Percentiles rank a stretch among this genome's conserved stretches.
phyloP scores from a whole-genome alignment of 78 protist species.

The Parvularia atlantis region DNA sequence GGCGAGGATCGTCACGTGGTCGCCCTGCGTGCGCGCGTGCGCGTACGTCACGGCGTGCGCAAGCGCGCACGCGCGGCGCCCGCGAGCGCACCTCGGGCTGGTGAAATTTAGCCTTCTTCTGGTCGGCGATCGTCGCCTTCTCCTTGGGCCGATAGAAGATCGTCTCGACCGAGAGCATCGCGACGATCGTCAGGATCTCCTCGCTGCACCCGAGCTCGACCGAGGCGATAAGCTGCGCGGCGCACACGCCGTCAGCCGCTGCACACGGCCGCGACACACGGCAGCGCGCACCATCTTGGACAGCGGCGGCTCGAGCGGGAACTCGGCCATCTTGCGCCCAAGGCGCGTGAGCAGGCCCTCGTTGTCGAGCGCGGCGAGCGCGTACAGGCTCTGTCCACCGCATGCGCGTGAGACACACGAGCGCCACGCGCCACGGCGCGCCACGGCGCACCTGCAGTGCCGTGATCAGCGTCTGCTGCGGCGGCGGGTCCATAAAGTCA shows the following conservation, averaged over 20 bases:
- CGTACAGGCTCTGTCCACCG: no score
- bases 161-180: conserved; percentile 86
- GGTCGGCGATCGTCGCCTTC: conserved; percentile 86
- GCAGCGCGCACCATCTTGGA: conserved; percentile 65
- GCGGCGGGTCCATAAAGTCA: conserved; percentile 99
- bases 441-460: conserved; percentile 80
- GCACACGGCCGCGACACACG: no score
- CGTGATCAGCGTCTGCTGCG: conserved; percentile 66
- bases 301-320: conserved; percentile 95
- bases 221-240: conserved; percentile 55
- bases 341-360: conserved; percentile 94
- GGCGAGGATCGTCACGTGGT: conserved; percentile 89
- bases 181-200: conserved; percentile 89
- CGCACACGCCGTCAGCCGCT: no score
- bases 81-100: conserved; percentile 73
- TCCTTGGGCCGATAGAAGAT: conserved; percentile 96
- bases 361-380: conserved; percentile 91
- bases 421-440: no score
- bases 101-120: conserved; percentile 78
- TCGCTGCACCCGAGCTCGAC: conserved; percentile 91
- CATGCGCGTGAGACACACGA: no score
- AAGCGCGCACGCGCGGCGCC: no score
- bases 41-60: conserved; percentile 58
- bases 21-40: conserved; percentile 65
- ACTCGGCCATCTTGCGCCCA: conserved; percentile 96